phyloP scores from a whole-genome alignment of 2,329 filamentous ascomycete species.

The Curvularia spicifera region DNA sequence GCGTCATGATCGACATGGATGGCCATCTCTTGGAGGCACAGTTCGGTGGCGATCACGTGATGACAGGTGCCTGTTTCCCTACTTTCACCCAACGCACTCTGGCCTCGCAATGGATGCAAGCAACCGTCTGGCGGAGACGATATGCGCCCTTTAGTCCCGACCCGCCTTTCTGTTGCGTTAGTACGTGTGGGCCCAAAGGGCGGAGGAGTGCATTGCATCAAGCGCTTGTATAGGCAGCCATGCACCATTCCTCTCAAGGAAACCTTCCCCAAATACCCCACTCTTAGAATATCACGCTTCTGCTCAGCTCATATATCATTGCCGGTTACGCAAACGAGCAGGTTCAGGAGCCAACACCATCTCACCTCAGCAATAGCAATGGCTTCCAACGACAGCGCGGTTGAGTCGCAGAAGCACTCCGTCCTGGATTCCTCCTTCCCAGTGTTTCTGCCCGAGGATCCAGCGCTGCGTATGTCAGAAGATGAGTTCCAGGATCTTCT shows the following conservation, averaged over 20 bases:
- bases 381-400: constrained; percentile 4
- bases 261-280: not conserved
- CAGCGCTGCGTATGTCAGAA: constrained; percentile 28
- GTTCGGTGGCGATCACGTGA: constrained; percentile 1
- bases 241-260: not conserved
- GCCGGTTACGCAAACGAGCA: not conserved
- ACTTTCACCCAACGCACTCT: not conserved
- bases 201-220: not conserved
- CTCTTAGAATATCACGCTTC: not conserved
- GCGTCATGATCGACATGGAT: not conserved
- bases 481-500: constrained; percentile 26
- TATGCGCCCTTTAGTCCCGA: not conserved
- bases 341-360: too few relatives aligned
- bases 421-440: constrained; percentile 33
- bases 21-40: not conserved
- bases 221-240: constrained; percentile 1
- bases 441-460: constrained; percentile 29
- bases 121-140: not conserved
- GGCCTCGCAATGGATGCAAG: too few relatives aligned
- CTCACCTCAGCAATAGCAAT: constrained; percentile 1
- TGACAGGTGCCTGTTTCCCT: not conserved
- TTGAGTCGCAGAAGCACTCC: constrained; percentile 15
- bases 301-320: not conserved
- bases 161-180: not conserved
- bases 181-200: not conserved